phyloP scores from a whole-genome alignment of 164 flowering plant genomes.

The Nelumbo lutea region DNA sequence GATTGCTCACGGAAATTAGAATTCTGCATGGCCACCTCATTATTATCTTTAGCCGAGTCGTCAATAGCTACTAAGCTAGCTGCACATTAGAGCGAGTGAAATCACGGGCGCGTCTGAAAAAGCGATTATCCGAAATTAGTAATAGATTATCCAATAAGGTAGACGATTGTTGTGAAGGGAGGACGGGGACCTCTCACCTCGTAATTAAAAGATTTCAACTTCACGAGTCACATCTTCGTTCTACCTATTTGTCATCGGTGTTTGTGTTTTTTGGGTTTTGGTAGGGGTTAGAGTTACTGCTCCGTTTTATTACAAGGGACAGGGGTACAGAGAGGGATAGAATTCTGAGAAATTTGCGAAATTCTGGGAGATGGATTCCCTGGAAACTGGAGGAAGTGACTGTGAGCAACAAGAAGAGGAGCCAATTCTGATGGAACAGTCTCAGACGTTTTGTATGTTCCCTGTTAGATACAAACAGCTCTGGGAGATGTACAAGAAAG shows the following conservation, averaged over 20 bases:
- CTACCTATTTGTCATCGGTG: background rate
- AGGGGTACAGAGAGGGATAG: background rate
- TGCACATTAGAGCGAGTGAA: too few relatives aligned
- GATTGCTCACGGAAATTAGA: too few relatives aligned
- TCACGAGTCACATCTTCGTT: background rate
- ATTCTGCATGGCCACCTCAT: too few relatives aligned
- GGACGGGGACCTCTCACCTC: too few relatives aligned
- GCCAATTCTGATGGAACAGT: constrained; percentile 48
- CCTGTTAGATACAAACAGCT: constrained; percentile 59
- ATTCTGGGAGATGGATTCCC: constrained; percentile 46
- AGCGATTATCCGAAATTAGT: too few relatives aligned
- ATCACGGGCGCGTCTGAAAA: too few relatives aligned
- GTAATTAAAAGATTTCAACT: background rate
- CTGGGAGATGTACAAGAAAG: constrained; percentile 98
- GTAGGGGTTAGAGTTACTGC: constrained; percentile 24
- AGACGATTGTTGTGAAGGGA: too few relatives aligned
- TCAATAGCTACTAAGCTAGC: too few relatives aligned
- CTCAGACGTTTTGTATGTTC: constrained; percentile 73
- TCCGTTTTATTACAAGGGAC: background rate
- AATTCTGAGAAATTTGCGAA: background rate
- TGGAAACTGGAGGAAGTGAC: constrained; percentile 23
- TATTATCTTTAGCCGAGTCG: too few relatives aligned
- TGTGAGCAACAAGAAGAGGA: constrained; percentile 40
- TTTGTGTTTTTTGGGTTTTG: constrained; percentile 23
- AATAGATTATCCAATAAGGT: too few relatives aligned